Evolutionary conservation across 78 protist species (phyloP), one percentile per base, ranked within the genome.

Genomic region (Dictyostelium brefeldianum): DNA sequence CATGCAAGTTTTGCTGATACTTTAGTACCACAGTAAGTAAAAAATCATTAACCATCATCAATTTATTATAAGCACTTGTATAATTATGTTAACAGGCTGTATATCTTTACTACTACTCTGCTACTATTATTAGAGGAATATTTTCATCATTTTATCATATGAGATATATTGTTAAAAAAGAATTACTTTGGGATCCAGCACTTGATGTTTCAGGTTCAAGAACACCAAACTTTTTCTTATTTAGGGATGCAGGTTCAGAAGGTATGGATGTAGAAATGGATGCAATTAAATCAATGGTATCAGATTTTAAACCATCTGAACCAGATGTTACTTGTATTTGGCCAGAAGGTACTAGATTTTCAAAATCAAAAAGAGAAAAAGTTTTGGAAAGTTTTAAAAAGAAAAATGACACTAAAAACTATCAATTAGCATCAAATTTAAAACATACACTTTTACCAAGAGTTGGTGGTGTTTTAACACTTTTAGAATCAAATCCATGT

Each of bases 181-280:
- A 87, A 64, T 87, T 87, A 50, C 54, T 87, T 5, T 87, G 93
- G 93, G 93, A 87, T 65, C 93, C 93, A 62, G 93, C 78, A 14
- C 81, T 87, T 48, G 93, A 87, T 87, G 69, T 87, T 15, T 87
- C 93, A 27, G 93, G 93, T 50, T 87, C 93, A 18, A 74, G 93
- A 77, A 87, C 93, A 47, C 83, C 83, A 87, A 87, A 87, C 84
- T 87, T 87, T 47, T 87, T 87, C 84, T 50, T 87, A 15, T 87
- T 77, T 20, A 87, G 93, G 77, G 93, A 87, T 87, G 93, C 93
- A 7, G 93, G 93, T 36, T 25, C 93, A 22, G 93, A 87, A 5
- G 93, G 93, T 14, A 87, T 87, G 93, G 93, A 87, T 29, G 83
- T 87, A 12, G 93, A 87, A 65, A 87, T 87, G 83, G 93, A 87